Base-by-base conservation (phyloP, 768 basidiomycete species). In the Rhodotorula kratochvilovae region DNA sequence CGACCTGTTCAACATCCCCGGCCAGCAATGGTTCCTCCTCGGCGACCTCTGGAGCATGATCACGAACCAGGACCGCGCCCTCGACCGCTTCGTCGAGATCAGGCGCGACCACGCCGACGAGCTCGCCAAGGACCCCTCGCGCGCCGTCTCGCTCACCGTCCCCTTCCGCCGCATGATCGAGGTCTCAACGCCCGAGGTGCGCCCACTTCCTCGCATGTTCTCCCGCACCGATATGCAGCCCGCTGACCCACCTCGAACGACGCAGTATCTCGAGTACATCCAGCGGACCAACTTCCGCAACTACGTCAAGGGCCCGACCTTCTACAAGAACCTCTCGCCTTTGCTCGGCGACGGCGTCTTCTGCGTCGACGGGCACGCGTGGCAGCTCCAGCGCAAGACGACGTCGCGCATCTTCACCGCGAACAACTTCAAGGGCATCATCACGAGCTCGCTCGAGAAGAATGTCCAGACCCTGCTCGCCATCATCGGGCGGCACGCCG, bases 81-180 rank as follows among this genome's bases (percentile, higher is more conserved):
- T 64, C 54, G 68, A 64, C 31, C 68, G 48, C 35, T 51, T 66
- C n/a, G 27, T 29, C 48, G 50, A 63, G 21, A 16, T 29, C 36
- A 57, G 31, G 13, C 19, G 10, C 21, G 11, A 39, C 10, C 7
- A 58, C 17, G 56, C 35, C 10, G 27, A 23, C 15, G 17, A 10
- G 2, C 29, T 57, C 19, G n/a, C 3, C 0, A 51, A 63, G 36
- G 58, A 58, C 19, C 61, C 48, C 17, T 50, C 61, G 0, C 59
- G 58, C 23, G 57, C 61, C 4, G 7, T 71, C 13, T 29, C 48
- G 0, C 39, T 71, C 31, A 71, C 70, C 2, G 46, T 43, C 15
- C 70, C 70, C 4, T 56, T 61, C 1, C 61, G 57, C 10, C 66
- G 70, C 33, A 59, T 71, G 66, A 67, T 71, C 57, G 57, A 67